Evolutionary conservation across 2,329 filamentous ascomycete genomes (phyloP).

Genomic region (Colletotrichum tanaceti): DNA sequence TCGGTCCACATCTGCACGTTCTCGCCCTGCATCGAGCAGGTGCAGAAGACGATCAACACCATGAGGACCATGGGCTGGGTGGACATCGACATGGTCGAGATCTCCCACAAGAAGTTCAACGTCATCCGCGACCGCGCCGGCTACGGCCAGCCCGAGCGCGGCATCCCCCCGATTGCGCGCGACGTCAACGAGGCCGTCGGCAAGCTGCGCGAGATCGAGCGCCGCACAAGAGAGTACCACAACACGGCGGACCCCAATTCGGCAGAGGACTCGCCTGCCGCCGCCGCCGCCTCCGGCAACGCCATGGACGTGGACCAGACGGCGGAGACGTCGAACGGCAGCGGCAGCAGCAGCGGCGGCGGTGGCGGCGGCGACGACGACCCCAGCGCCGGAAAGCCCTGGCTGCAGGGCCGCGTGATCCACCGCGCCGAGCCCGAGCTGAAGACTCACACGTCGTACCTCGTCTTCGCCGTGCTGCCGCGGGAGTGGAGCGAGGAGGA

Average conservation of each 20-base stretch:
- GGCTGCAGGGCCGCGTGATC: slow-evolving; percentile 80
- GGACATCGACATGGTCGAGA: slow-evolving; percentile 92
- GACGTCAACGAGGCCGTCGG: slow-evolving; percentile 83
- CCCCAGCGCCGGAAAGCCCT: slow-evolving; percentile 61
- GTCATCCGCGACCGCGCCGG: slow-evolving; percentile 85
- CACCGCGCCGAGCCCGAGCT: slow-evolving; percentile 88
- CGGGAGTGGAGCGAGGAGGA: slow-evolving; percentile 86
- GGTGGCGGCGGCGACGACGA: slow-evolving; percentile 44
- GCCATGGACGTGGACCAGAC: slow-evolving; percentile 56
- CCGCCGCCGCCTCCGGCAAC: too few species aligned
- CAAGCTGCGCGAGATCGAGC: slow-evolving; percentile 79
- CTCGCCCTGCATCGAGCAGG: slow-evolving; percentile 96
- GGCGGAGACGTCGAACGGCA: slow-evolving; percentile 45
- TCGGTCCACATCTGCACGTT: slow-evolving; percentile 90
- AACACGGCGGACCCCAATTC: slow-evolving; percentile 46
- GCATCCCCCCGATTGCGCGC: slow-evolving; percentile 75
- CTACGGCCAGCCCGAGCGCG: slow-evolving; percentile 73
- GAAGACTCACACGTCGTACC: slow-evolving; percentile 97
- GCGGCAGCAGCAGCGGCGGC: too few species aligned
- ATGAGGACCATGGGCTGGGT: slow-evolving; percentile 88
- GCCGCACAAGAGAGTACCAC: slow-evolving; percentile 74
- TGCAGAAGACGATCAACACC: slow-evolving; percentile 83
- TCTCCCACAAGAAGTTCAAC: slow-evolving; percentile 82
- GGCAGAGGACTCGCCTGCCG: slow-evolving; percentile 47
- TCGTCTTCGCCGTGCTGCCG: slow-evolving; percentile 93